These are phyloP conservation scores for Ambrosia hybrid DNA, from an alignment of 140 eudicot species.

Conservation along the genomic window DNA sequence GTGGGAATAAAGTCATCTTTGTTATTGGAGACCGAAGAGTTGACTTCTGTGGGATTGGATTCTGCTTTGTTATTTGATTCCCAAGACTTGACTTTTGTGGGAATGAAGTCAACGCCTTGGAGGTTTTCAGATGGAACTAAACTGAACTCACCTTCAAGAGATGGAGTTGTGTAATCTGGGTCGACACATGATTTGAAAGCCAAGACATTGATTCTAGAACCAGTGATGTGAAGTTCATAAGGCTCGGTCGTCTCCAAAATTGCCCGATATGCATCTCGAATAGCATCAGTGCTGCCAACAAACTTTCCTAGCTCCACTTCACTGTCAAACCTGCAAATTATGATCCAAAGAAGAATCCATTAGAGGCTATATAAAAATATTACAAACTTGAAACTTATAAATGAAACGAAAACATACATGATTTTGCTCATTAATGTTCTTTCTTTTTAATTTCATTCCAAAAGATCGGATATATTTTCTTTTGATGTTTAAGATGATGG, in stretches of 20 bases:
- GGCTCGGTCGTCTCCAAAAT: neutral
- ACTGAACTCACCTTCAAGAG: neutral
- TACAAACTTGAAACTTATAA: neutral
- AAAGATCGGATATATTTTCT: neutral
- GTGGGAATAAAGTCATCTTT: no score
- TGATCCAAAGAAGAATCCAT: neutral
- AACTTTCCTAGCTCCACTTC: slow-evolving; percentile 34
- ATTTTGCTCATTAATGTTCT: neutral
- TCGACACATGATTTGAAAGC: slow-evolving; percentile 24
- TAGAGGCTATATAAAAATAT: no score
- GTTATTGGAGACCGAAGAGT: neutral
- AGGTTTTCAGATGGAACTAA: neutral
- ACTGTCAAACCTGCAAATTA: slow-evolving; percentile 35
- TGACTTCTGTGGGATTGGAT: no score
- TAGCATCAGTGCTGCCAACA: slow-evolving; percentile 31
- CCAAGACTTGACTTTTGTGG: neutral
- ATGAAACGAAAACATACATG: slow-evolving; percentile 10
- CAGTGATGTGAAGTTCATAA: neutral
- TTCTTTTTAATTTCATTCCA: neutral
- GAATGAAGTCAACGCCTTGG: neutral
- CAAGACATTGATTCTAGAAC: slow-evolving; percentile 26
- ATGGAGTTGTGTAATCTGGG: neutral
- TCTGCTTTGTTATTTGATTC: no score
- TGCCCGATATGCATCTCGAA: slow-evolving; percentile 24
- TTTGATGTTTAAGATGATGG: neutral